Evolutionary conservation across 2,329 filamentous ascomycete species (phyloP), one percentile per base, ranked within the genome.

Genomic region (Xylariales sp.): DNA sequence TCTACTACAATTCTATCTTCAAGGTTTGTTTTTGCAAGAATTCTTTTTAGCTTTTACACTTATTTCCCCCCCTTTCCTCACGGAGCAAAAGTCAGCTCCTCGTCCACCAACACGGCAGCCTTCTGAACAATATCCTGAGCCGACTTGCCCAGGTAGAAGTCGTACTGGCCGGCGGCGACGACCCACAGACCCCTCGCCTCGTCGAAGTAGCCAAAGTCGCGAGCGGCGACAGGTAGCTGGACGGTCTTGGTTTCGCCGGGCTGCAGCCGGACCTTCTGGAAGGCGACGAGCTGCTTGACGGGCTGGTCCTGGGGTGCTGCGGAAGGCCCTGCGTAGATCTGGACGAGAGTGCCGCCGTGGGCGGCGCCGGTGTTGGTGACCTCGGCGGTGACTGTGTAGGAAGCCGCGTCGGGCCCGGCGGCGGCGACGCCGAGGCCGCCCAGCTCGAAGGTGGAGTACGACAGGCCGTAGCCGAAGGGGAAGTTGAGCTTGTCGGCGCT

Each of bases 401-500:
- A 54, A n/a, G n/a, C n/a, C n/a, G n/a, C n/a, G 16, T 65, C 63
- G 6, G 67, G 66, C 17, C 64, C 56, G 6, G 59, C 57, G 14
- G 48, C 46, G 2, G 52, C 33, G 4, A 59, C 55, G 1, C 48
- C 46, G 16, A 56, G 51, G 51, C 83, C 68, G 21, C 81, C 68
- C 15, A 45, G 47, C 10, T 72, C 63, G 55, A 80, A 88, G 1
- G 61, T 27, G 11, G 37, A 33, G 66, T 85, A 85, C 18, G 75
- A 79, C 16, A 83, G 64, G 27, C 73, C 82, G 51, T 82, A 75
- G 6, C 82, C 81, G 48, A 86, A 86, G 33, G 78, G 68, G 57
- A 85, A 85, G 19, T 77, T 69, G 0, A 79, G 69, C 13, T 69
- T 66, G n/a, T 76, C 70, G 25, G 70, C 63, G 2, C 67, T 65